These are phyloP conservation scores for Aotearoamyces nothofagi DNA, from an alignment of 2,329 filamentous ascomycete genomes.

Conservation along the genomic window DNA sequence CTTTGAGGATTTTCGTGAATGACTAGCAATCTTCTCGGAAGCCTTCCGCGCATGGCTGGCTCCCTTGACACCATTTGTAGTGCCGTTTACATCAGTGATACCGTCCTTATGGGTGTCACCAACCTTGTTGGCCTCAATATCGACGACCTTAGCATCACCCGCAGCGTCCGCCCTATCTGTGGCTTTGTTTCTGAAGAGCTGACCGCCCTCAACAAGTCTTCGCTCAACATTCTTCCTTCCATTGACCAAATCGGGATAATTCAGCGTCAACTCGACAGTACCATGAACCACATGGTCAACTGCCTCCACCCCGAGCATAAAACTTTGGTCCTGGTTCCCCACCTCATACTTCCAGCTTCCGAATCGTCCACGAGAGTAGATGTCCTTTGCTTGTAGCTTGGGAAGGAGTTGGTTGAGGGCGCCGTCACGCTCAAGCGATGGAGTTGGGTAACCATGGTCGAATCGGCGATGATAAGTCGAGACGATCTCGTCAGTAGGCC, in stretches of 20 bases:
- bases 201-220: conserved; percentile 20
- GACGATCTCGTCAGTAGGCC: conserved; percentile 82
- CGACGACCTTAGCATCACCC: conserved; percentile 18
- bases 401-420: conserved; percentile 86
- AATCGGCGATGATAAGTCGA: conserved; percentile 97
- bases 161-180: conserved; percentile 16
- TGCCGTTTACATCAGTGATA: too few species aligned
- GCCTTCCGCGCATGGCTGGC: too few species aligned
- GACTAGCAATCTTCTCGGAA: too few species aligned
- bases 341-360: conserved; percentile 97
- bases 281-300: conserved; percentile 61
- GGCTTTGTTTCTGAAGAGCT: conserved; percentile 16
- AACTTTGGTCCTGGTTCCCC: conserved; percentile 61
- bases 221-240: conserved; percentile 23
- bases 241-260: conserved; percentile 68
- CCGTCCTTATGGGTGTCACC: too few species aligned
- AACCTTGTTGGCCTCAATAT: conserved; percentile 16
- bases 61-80: too few species aligned
- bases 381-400: conserved; percentile 79
- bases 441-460: conserved; percentile 96
- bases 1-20: too few species aligned
- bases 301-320: conserved; percentile 66
- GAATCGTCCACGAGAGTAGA: conserved; percentile 92
- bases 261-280: conserved; percentile 58
- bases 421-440: conserved; percentile 85